Evolutionary conservation across 345 rosid genomes (phyloP).

Genomic region (Salix purpurea): DNA sequence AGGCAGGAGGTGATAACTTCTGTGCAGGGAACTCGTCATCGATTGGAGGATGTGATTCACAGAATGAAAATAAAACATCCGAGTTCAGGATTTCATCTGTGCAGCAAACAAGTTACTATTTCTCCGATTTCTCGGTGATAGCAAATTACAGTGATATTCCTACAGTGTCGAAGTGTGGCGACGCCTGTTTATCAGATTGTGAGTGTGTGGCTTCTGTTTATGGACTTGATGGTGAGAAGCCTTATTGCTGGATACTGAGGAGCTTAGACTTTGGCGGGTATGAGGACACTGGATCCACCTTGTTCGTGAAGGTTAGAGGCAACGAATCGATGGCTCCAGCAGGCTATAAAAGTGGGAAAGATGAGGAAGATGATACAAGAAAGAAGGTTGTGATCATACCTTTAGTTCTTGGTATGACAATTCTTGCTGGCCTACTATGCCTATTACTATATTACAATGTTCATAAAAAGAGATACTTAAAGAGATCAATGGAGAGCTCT

Average conservation of each 20-base stretch:
- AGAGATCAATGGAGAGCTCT: conserved; percentile 48
- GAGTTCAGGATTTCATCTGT: conserved; percentile 48
- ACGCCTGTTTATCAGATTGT: conserved; percentile 67
- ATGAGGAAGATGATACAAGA: conserved; percentile 2
- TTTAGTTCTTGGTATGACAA: conserved; percentile 52
- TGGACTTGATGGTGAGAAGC: conserved; percentile 78
- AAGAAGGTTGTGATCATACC: conserved; percentile 58
- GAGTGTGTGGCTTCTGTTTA: conserved; percentile 84
- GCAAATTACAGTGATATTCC: conserved; percentile 61
- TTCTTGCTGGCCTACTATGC: conserved; percentile 59
- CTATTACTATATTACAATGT: conserved; percentile 59
- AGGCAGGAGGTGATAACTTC: conserved; percentile 23
- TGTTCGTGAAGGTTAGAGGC: conserved; percentile 60
- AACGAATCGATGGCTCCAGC: conserved; percentile 34
- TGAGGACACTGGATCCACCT: conserved; percentile 67
- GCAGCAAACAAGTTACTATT: conserved; percentile 76
- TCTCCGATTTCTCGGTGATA: conserved; percentile 53
- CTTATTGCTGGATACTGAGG: conserved; percentile 83
- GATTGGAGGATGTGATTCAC: conserved; percentile 39
- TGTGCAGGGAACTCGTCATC: conserved; percentile 53
- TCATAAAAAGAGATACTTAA: conserved; percentile 48
- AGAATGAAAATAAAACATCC: conserved; percentile 24
- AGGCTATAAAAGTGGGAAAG: conserved; percentile 5
- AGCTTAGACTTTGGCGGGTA: conserved; percentile 76
- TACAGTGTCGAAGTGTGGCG: conserved; percentile 60